Percentiles rank a stretch among this genome's conserved stretches.
These are phyloP conservation scores for Tylopilus sp. DNA, from an alignment of 768 basidiomycete species.

Conservation along the genomic window DNA sequence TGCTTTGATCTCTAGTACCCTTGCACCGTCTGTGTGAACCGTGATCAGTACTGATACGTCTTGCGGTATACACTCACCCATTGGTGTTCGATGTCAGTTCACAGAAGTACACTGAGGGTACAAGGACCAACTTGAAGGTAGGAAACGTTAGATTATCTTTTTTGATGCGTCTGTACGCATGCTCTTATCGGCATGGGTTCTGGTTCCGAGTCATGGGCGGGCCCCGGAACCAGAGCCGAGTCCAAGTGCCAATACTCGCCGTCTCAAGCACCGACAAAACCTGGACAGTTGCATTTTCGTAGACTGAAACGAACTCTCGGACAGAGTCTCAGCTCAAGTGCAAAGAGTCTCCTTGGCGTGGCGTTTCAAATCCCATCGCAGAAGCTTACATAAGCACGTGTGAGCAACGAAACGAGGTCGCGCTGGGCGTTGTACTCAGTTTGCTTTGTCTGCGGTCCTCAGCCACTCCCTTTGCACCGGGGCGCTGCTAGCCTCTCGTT, in stretches of 20 bases:
- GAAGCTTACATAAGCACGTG: background rate
- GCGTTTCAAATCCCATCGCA: background rate
- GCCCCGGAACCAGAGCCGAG: too few species aligned
- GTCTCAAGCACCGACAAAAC: too few species aligned
- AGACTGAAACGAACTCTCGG: too few species aligned
- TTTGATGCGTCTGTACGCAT: too few species aligned
- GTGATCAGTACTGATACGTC: background rate
- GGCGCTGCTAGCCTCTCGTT: constrained; percentile 2
- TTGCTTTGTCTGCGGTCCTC: background rate
- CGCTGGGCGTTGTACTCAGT: background rate
- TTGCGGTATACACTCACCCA: background rate
- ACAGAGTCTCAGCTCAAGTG: too few species aligned
- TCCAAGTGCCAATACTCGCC: too few species aligned
- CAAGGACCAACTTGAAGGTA: too few species aligned
- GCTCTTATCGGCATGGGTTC: too few species aligned
- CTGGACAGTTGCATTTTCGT: too few species aligned
- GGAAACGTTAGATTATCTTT: background rate
- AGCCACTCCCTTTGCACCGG: background rate
- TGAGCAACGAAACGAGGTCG: background rate
- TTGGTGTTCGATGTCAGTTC: background rate
- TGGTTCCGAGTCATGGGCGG: too few species aligned
- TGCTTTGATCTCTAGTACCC: background rate
- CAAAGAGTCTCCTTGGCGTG: background rate
- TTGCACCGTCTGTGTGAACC: background rate
- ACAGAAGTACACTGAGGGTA: background rate